These are phyloP conservation scores for Mycoemilia scoparia DNA, from an alignment of 192 early-diverging fungal species.

Conservation along the genomic window DNA sequence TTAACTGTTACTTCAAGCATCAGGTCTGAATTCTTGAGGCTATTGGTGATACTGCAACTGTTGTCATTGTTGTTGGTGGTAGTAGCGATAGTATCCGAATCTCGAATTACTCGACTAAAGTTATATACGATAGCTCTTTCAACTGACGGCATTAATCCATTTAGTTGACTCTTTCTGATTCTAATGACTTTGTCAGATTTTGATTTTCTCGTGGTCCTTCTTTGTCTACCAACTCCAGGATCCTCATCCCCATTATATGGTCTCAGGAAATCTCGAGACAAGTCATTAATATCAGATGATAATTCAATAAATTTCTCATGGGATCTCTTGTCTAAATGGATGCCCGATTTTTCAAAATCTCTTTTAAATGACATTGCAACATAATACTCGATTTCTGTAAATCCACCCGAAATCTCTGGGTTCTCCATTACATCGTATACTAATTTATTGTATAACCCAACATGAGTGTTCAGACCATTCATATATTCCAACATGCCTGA, in stretches of 20 bases:
- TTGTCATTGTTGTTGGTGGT: conserved; percentile 14
- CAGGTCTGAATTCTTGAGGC: too few relatives aligned
- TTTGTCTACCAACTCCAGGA: neutral
- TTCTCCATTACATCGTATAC: conserved; percentile 43
- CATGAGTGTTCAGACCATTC: conserved; percentile 87
- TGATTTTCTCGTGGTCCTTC: neutral
- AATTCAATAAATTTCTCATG: conserved; percentile 62
- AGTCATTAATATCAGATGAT: conserved; percentile 61
- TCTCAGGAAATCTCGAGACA: conserved; percentile 57
- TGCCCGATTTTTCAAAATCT: conserved; percentile 92
- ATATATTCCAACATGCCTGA: conserved; percentile 59
- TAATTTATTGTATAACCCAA: conserved; percentile 61
- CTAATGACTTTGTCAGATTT: neutral
- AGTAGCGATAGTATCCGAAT: conserved; percentile 37
- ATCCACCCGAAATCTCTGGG: conserved; percentile 26
- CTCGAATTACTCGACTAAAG: conserved; percentile 1
- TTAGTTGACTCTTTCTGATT: conserved; percentile 1
- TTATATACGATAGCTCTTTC: conserved; percentile 4
- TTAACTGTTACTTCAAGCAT: conserved; percentile 11
- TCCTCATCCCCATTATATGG: conserved; percentile 15
- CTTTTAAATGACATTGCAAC: conserved; percentile 65
- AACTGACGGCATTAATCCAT: conserved; percentile 5
- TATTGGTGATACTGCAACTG: too few relatives aligned
- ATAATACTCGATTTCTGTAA: conserved; percentile 48
- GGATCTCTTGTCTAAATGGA: conserved; percentile 52